These are phyloP conservation scores for Elasticomyces elasticus DNA, from an alignment of 495 filamentous ascomycete species.

Conservation along the genomic window DNA sequence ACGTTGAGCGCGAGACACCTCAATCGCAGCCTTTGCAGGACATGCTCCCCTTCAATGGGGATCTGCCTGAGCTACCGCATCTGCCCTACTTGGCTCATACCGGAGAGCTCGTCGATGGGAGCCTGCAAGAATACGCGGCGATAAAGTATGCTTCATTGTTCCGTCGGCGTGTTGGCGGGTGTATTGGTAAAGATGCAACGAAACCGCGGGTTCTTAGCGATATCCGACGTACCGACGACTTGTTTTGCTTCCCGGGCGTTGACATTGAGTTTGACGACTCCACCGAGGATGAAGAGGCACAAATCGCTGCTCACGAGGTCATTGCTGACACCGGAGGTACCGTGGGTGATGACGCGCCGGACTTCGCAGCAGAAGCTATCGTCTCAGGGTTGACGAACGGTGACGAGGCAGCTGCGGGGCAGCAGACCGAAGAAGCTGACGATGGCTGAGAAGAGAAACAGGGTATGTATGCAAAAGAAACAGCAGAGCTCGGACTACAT, in stretches of 20 bases:
- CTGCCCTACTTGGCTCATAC: constrained; percentile 25
- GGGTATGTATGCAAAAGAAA: too few relatives aligned
- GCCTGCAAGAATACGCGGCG: background rate
- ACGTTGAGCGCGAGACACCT: constrained; percentile 20
- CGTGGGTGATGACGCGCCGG: too few relatives aligned
- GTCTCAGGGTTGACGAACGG: too few relatives aligned
- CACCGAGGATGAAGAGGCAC: background rate
- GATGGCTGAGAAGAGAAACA: too few relatives aligned
- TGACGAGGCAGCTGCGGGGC: too few relatives aligned
- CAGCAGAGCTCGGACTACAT: too few relatives aligned
- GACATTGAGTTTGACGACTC: constrained; percentile 17
- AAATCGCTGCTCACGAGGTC: background rate
- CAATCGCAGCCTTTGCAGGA: constrained; percentile 23
- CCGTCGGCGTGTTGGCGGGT: constrained; percentile 28
- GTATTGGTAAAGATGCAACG: constrained; percentile 16
- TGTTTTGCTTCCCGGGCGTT: constrained; percentile 32
- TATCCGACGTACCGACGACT: constrained; percentile 23
- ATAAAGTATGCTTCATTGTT: constrained; percentile 21
- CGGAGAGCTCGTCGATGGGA: constrained; percentile 16
- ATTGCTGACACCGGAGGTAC: background rate
- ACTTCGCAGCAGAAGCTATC: too few relatives aligned
- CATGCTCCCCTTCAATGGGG: constrained; percentile 30
- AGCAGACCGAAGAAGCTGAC: too few relatives aligned
- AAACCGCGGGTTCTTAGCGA: constrained; percentile 14
- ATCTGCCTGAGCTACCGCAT: constrained; percentile 29